Evolutionary conservation across 2,329 filamentous ascomycete genomes (phyloP).

Genomic region (Pseudogymnoascus sp.): DNA sequence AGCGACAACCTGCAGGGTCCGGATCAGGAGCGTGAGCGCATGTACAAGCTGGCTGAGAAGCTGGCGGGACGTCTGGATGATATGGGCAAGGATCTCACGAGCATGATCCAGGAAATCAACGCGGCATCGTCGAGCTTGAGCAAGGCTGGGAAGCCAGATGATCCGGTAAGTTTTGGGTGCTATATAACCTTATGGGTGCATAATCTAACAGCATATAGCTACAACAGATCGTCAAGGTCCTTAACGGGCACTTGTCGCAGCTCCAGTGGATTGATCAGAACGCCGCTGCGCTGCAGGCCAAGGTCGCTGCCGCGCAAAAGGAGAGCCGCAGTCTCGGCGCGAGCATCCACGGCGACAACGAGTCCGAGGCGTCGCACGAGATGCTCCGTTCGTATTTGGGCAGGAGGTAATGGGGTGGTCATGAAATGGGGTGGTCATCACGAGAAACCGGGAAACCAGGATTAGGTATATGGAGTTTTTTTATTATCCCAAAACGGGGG

Average conservation of each 20-base stretch:
- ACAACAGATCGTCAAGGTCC: conserved; percentile 88
- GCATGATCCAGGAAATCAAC: conserved; percentile 99
- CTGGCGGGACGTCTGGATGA: conserved; percentile 84
- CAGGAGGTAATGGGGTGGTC: conserved; percentile 44
- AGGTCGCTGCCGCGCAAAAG: conserved; percentile 77
- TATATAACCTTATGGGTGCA: conserved; percentile 15
- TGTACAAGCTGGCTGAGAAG: conserved; percentile 93
- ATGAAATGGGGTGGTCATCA: conserved; percentile 1
- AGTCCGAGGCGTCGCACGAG: conserved; percentile 68
- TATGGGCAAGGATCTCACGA: conserved; percentile 84
- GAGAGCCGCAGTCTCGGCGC: conserved; percentile 55
- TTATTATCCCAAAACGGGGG: background rate
- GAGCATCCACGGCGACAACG: conserved; percentile 47
- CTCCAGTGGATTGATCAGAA: conserved; percentile 90
- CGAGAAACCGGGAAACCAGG: background rate
- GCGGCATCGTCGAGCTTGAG: conserved; percentile 79
- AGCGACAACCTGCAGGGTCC: conserved; percentile 74
- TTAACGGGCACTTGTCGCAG: conserved; percentile 87
- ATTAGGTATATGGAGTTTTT: conserved; percentile 3
- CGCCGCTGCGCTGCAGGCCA: conserved; percentile 70
- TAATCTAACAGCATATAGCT: conserved; percentile 46
- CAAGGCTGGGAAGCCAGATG: conserved; percentile 82
- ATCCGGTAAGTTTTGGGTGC: conserved; percentile 58
- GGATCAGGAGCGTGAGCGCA: conserved; percentile 91
- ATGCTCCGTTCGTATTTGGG: conserved; percentile 88